Base-by-base conservation (phyloP, 2,329 filamentous ascomycete species). In the Parascedosporium putredinis region DNA sequence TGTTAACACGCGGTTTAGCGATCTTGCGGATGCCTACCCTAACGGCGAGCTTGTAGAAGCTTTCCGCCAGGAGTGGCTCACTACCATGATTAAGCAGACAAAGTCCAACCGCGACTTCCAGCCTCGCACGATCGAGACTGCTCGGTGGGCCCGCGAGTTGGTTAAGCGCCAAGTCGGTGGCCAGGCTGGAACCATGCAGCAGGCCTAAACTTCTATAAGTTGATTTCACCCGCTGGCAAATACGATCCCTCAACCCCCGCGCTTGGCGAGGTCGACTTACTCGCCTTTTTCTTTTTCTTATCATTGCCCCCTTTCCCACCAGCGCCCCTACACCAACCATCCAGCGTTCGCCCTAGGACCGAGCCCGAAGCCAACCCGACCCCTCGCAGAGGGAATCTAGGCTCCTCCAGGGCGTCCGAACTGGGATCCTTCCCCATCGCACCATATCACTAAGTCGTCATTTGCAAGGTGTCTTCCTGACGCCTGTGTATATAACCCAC, bases 91-190 rank as follows among this genome's bases (percentile, higher is more conserved):
- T 62, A 90, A 91, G 69, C 90, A 97, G 66, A 91, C 88, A 44
- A 86, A 90, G 61, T 78, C 81, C 52, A 96, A 93, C 74, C 84
- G 87, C 58, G 90, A 97, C 44, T 96, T 87, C 72, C 78, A 83
- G 58, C 62, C 78, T 24, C 86, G 90, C 55, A 98, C 93, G 3
- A 84, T 93, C 56, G 88, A 96, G 57, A 97, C 93, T 44, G 93
- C 93, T 63, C 86, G 91, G 60, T 98, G 93, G 93, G 90, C 93
- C 55, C 85, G 91, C 53, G 93, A 97, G 70, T 89, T 96, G 66
- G 90, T 97, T 66, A 97, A 96, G 78, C 86, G 88, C 60, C 93
- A 98, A 69, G 69, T 83, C 48, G 78, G 78, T 55, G 46, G 64
- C 62, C 58, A 70, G 64, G 54, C 58, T 49, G 70, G 76, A n/a